Percentiles rank a stretch among this genome's conserved stretches.
Evolutionary conservation across 2,329 filamentous ascomycete species (phyloP).

Genomic region (Fusarium austroafricanum): DNA sequence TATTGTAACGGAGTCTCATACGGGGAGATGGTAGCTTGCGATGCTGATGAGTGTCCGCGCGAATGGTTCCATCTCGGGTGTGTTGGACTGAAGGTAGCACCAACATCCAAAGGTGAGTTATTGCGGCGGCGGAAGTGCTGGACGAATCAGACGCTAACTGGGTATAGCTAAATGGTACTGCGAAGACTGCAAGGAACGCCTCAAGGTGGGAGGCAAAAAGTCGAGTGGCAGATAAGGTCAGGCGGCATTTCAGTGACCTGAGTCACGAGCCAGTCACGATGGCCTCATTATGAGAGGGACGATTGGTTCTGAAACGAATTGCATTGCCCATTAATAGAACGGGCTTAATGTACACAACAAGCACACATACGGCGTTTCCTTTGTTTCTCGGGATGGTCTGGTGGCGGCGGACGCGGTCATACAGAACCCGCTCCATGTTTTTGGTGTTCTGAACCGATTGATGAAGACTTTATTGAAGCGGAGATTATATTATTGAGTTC

Average conservation of each 20-base stretch:
- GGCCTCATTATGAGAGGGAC: constrained; percentile 20
- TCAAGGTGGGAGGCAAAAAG: constrained; percentile 68
- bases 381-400: constrained; percentile 23
- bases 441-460: constrained; percentile 16
- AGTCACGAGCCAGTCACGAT: constrained; percentile 31
- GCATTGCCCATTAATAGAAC: constrained; percentile 26
- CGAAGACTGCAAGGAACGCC: constrained; percentile 78
- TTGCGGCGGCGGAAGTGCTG: neutral
- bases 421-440: constrained; percentile 30
- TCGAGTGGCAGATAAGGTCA: constrained; percentile 56
- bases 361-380: constrained; percentile 41
- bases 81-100: constrained; percentile 81
- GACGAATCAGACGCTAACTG: constrained; percentile 44
- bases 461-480: neutral
- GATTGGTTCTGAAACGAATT: constrained; percentile 28
- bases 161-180: constrained; percentile 83
- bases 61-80: constrained; percentile 90
- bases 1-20: constrained; percentile 85
- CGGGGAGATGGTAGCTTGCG: constrained; percentile 86
- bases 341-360: constrained; percentile 39
- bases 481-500: constrained; percentile 5
- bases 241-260: constrained; percentile 8
- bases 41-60: constrained; percentile 76
- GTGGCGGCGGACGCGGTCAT: constrained; percentile 24
- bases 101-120: constrained; percentile 77